phyloP scores from a whole-genome alignment of 768 basidiomycete genomes.

The Leucocoprinus leucothites region DNA sequence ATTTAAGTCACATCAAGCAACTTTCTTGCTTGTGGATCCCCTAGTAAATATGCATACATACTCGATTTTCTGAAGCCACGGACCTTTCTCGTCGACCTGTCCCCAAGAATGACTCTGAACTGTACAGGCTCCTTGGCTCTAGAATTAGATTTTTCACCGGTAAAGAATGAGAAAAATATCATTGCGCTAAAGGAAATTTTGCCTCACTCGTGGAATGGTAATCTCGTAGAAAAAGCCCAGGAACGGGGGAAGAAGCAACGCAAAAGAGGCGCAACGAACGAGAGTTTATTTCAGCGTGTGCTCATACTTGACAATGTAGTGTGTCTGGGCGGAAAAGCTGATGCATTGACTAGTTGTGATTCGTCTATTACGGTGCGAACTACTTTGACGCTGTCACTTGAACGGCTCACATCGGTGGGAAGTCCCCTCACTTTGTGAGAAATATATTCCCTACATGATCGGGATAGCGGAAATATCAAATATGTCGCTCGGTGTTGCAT shows the following conservation, averaged over 20 bases:
- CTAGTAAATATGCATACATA: too few species aligned
- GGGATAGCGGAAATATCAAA: not conserved
- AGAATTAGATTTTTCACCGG: too few species aligned
- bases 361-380: constrained; percentile 6
- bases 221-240: not conserved
- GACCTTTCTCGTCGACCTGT: too few species aligned
- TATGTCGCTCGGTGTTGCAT: not conserved
- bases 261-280: not conserved
- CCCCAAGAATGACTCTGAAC: too few species aligned
- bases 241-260: not conserved
- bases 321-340: not conserved
- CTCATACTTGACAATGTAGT: not conserved
- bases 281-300: not conserved
- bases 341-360: constrained; percentile 10
- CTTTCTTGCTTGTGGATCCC: too few species aligned
- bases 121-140: too few species aligned
- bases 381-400: not conserved
- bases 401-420: constrained; percentile 9
- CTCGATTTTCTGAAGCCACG: not conserved
- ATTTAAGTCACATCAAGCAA: too few species aligned
- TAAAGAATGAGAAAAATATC: too few species aligned
- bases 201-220: not conserved
- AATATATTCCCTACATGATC: not conserved
- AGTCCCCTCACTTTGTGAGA: constrained; percentile 6
- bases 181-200: not conserved